These are phyloP conservation scores for Crithidia brevicula DNA, from an alignment of 208 protist species.

Conservation along the genomic window DNA sequence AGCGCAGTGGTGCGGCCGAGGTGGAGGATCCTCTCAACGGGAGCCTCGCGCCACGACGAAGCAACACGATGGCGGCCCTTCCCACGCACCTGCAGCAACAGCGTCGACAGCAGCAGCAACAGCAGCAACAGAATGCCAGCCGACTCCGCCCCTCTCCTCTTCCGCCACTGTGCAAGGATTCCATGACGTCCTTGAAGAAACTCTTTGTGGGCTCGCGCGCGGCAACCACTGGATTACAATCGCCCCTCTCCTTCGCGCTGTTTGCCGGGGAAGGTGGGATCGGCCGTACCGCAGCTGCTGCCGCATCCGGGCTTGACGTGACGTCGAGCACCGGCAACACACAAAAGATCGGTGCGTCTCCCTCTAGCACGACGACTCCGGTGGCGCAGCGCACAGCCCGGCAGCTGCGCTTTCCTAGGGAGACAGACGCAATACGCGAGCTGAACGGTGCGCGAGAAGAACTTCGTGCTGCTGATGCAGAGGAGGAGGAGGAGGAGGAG, in stretches of 20 bases:
- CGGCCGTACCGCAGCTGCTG: no score
- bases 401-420: neutral
- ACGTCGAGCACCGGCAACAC: no score
- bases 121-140: neutral
- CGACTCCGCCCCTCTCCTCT: neutral
- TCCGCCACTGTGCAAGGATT: no score
- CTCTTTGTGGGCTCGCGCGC: neutral
- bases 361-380: no score
- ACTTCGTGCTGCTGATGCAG: no score
- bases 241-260: neutral
- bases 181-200: no score
- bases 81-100: constrained; percentile 7
- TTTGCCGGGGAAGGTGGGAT: no score
- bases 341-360: no score
- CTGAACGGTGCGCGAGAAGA: no score
- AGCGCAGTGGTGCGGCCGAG: neutral
- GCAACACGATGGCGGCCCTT: constrained; percentile 7
- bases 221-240: neutral
- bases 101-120: neutral
- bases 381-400: neutral
- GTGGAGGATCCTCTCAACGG: neutral
- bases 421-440: no score
- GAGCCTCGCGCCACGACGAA: neutral
- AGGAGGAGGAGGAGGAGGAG: no score
- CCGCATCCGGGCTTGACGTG: no score